Evolutionary conservation across 768 basidiomycete species (phyloP).

Genomic region (Trichaptum fuscoviolaceum): DNA sequence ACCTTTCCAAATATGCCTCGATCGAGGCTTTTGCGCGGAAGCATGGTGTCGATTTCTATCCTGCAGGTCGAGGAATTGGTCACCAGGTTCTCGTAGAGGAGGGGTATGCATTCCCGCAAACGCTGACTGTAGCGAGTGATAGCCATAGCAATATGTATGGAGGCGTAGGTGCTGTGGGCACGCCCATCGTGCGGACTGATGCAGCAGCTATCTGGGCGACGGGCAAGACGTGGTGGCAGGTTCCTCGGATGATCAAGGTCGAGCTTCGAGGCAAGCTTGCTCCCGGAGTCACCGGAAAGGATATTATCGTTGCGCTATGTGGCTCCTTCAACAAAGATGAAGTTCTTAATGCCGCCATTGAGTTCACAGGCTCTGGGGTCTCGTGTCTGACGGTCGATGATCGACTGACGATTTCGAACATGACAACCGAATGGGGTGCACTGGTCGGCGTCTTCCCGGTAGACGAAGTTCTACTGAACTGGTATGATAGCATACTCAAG

Average conservation of each 20-base stretch:
- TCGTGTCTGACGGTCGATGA: constrained; percentile 79
- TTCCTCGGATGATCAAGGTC: constrained; percentile 94
- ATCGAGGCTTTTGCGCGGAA: constrained; percentile 88
- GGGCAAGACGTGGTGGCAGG: constrained; percentile 99
- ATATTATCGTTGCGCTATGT: constrained; percentile 95
- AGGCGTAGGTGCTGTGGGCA: constrained; percentile 94
- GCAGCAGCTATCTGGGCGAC: constrained; percentile 97
- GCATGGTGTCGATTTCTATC: constrained; percentile 90
- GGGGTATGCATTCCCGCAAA: constrained; percentile 95
- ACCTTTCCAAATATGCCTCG: constrained; percentile 84
- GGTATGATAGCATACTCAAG: constrained; percentile 75
- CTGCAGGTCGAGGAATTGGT: constrained; percentile 95
- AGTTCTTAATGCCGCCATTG: constrained; percentile 93
- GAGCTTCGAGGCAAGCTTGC: constrained; percentile 79
- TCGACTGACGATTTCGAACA: constrained; percentile 94
- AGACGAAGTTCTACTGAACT: constrained; percentile 72
- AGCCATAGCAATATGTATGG: constrained; percentile 99
- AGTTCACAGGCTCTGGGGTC: constrained; percentile 91
- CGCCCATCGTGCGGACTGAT: constrained; percentile 94
- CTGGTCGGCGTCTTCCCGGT: constrained; percentile 93
- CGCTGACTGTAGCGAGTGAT: constrained; percentile 93
- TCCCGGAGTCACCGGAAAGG: constrained; percentile 94
- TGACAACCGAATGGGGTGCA: constrained; percentile 99
- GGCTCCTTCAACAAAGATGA: constrained; percentile 95
- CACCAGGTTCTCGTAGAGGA: constrained; percentile 98